Conservation (phyloP, 306 rosid genomes). For the Pyrus communis region DNA sequence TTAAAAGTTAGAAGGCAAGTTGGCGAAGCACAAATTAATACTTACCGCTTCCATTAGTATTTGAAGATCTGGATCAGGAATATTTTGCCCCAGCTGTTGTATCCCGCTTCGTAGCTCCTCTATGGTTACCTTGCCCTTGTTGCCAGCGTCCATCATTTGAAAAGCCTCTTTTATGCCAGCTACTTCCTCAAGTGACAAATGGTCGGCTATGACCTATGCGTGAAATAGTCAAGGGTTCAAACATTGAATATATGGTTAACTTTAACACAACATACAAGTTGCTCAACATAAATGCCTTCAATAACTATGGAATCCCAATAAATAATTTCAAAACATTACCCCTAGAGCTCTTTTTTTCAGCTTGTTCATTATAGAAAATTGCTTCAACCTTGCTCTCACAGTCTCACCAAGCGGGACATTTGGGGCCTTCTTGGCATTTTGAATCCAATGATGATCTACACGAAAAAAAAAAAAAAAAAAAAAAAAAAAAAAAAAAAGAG, state of each 20-base stretch:
- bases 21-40: background rate
- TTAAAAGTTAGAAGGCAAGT: background rate
- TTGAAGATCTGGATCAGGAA: slow-evolving; percentile 50
- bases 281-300: background rate
- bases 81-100: slow-evolving; percentile 47
- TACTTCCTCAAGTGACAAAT: slow-evolving; percentile 53
- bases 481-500: background rate
- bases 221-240: background rate
- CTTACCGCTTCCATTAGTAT: slow-evolving; percentile 53
- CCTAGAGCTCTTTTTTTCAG: slow-evolving; percentile 55
- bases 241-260: background rate
- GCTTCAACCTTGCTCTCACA: slow-evolving; percentile 55
- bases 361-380: slow-evolving; percentile 58
- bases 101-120: slow-evolving; percentile 46
- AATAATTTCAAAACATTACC: slow-evolving; percentile 20
- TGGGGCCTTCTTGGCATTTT: slow-evolving; percentile 55
- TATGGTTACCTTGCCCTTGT: slow-evolving; percentile 39
- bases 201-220: slow-evolving; percentile 51
- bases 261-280: background rate
- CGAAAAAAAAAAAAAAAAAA: background rate
- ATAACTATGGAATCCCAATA: background rate
- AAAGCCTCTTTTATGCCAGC: slow-evolving; percentile 57
- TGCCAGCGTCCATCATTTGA: slow-evolving; percentile 38
- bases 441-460: slow-evolving; percentile 56
- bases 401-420: slow-evolving; percentile 55